Evolutionary conservation across 1,139 yeast species (phyloP).

Genomic region (Saccharomyces hybrid): DNA sequence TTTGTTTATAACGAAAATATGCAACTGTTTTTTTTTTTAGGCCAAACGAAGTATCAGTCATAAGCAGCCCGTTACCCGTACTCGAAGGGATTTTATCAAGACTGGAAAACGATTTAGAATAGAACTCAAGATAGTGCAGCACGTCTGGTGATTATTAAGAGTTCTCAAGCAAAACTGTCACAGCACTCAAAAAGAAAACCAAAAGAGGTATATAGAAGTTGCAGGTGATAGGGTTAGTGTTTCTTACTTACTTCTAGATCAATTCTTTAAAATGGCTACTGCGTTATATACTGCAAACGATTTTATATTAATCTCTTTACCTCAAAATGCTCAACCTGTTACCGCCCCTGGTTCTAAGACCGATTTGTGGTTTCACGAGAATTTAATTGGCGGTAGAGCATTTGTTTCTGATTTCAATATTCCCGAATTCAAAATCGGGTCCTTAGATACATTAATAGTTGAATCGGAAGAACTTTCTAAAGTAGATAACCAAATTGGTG

Average conservation of each 20-base stretch:
- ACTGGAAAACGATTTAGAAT: neutral
- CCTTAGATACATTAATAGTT: slow-evolving; percentile 82
- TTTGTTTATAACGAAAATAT: neutral
- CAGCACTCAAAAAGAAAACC: neutral
- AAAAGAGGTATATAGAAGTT: neutral
- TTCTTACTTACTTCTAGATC: neutral
- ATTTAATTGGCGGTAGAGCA: slow-evolving; percentile 33
- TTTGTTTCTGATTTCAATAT: slow-evolving; percentile 41
- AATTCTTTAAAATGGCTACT: slow-evolving; percentile 15
- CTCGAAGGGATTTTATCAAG: neutral
- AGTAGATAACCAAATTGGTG: slow-evolving; percentile 65
- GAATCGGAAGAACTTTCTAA: slow-evolving; percentile 85
- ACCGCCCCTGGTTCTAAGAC: slow-evolving; percentile 37
- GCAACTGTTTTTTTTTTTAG: neutral
- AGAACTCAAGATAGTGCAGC: neutral
- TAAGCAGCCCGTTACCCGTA: neutral
- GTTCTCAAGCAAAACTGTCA: neutral
- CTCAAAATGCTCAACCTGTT: slow-evolving; percentile 42
- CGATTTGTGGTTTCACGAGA: slow-evolving; percentile 35
- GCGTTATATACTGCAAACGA: slow-evolving; percentile 29
- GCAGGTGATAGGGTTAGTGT: neutral
- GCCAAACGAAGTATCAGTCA: neutral
- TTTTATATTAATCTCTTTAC: slow-evolving; percentile 40
- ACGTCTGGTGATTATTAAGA: neutral
- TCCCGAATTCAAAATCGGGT: slow-evolving; percentile 93